These are phyloP conservation scores for Cucurbitaria berberidis DNA, from an alignment of 2,329 filamentous ascomycete species.

Conservation along the genomic window DNA sequence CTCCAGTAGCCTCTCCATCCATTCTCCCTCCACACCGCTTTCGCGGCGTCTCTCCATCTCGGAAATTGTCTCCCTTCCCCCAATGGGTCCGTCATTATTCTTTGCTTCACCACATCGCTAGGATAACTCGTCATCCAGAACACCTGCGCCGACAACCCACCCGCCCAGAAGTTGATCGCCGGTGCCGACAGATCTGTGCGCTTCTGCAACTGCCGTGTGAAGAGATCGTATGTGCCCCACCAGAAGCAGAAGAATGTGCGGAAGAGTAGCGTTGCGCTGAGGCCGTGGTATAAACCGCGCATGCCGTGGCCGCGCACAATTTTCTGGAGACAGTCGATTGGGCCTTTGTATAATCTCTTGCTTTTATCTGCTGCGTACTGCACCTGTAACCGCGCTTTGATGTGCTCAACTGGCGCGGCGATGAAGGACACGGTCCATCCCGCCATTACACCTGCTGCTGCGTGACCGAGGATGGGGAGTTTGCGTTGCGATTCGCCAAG, in stretches of 20 bases:
- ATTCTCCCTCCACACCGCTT: slow-evolving; percentile 74
- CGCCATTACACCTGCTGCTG: slow-evolving; percentile 83
- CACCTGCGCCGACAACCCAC: slow-evolving; percentile 87
- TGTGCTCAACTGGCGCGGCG: slow-evolving; percentile 90
- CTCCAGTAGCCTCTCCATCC: slow-evolving; percentile 86
- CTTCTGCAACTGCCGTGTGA: slow-evolving; percentile 71
- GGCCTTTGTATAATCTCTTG: slow-evolving; percentile 81
- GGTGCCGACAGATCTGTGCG: slow-evolving; percentile 76
- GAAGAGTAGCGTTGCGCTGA: slow-evolving; percentile 85
- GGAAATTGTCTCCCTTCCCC: slow-evolving; percentile 68
- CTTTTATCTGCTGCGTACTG: slow-evolving; percentile 85
- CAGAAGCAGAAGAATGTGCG: slow-evolving; percentile 95
- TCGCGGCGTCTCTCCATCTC: slow-evolving; percentile 80
- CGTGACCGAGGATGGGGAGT: slow-evolving; percentile 81
- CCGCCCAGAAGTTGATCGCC: slow-evolving; percentile 95
- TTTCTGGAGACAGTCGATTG: slow-evolving; percentile 80
- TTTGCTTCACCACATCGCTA: slow-evolving; percentile 91
- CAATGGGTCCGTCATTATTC: slow-evolving; percentile 94
- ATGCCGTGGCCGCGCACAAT: slow-evolving; percentile 69
- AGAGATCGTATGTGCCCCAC: slow-evolving; percentile 94
- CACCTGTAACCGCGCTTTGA: slow-evolving; percentile 92
- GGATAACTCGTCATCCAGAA: slow-evolving; percentile 96
- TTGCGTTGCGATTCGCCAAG: slow-evolving; percentile 51
- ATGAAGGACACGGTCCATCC: slow-evolving; percentile 91
- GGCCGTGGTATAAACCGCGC: slow-evolving; percentile 81